Percentiles rank a stretch among this genome's conserved stretches.
These are phyloP conservation scores for Neurospora terricola DNA, from an alignment of 495 filamentous ascomycete species.

Conservation along the genomic window DNA sequence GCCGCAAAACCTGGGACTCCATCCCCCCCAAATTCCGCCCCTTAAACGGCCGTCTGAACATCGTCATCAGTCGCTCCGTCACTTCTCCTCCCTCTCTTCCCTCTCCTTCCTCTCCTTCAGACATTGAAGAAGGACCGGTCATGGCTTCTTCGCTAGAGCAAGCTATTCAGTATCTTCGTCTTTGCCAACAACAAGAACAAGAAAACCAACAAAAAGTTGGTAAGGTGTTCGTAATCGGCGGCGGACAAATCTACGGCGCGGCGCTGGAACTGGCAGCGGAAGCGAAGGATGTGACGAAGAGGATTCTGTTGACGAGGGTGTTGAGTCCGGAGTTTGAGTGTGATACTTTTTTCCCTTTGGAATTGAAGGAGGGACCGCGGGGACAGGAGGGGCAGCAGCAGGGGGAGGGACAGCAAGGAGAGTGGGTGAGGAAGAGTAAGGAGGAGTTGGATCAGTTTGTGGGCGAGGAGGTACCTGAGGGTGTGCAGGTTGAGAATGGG, in stretches of 20 bases:
- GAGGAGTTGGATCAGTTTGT: slow-evolving; percentile 45
- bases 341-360: slow-evolving; percentile 75
- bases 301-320: slow-evolving; percentile 57
- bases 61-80: slow-evolving; percentile 58
- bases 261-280: slow-evolving; percentile 46
- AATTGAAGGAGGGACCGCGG: slow-evolving; percentile 40
- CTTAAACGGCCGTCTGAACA: slow-evolving; percentile 65
- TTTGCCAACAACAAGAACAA: slow-evolving; percentile 5
- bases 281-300: slow-evolving; percentile 16
- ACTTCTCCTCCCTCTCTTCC: not conserved
- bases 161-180: slow-evolving; percentile 37
- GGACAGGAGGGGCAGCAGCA: no score
- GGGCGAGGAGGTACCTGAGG: slow-evolving; percentile 46
- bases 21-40: slow-evolving; percentile 73
- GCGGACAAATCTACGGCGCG: slow-evolving; percentile 69
- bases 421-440: slow-evolving; percentile 41
- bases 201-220: slow-evolving; percentile 24
- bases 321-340: slow-evolving; percentile 59
- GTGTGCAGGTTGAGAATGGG: slow-evolving; percentile 44
- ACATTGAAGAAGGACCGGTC: slow-evolving; percentile 12
- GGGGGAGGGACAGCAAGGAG: no score
- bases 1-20: slow-evolving; percentile 87
- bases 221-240: slow-evolving; percentile 79
- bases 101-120: not conserved
- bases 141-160: slow-evolving; percentile 42